A percentile compares a stretch with the other conserved stretches of the same genome.
Evolutionary conservation across 148 eudicot genomes (phyloP).

Genomic region (Amaranthus palmeri): DNA sequence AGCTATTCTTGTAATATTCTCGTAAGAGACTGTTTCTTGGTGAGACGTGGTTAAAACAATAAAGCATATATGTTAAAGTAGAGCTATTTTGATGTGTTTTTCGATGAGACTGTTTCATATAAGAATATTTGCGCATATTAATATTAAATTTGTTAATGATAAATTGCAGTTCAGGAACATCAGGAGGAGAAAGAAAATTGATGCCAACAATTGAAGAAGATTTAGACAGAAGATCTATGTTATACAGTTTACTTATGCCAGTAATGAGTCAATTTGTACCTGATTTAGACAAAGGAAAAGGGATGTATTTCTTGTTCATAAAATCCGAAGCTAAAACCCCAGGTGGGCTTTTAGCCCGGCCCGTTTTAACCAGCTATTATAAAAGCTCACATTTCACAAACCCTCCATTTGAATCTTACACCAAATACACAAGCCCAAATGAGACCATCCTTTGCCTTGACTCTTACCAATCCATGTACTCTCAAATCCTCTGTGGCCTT

Average conservation of each 20-base stretch:
- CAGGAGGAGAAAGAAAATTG: constrained; percentile 75
- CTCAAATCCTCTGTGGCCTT: constrained; percentile 74
- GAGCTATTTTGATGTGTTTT: too few relatives aligned
- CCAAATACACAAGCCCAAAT: constrained; percentile 77
- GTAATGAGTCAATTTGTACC: constrained; percentile 73
- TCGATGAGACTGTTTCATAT: not conserved
- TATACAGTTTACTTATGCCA: constrained; percentile 72
- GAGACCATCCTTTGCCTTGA: constrained; percentile 69
- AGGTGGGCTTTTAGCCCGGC: constrained; percentile 62
- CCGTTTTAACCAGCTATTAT: constrained; percentile 73
- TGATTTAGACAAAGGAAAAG: constrained; percentile 69
- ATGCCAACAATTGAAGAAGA: constrained; percentile 80
- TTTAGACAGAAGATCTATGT: constrained; percentile 49
- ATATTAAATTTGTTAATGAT: not conserved
- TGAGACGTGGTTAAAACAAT: too few relatives aligned
- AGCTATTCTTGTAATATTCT: too few relatives aligned
- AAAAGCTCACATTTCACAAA: constrained; percentile 55
- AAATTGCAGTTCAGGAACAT: constrained; percentile 63
- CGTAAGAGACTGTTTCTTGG: too few relatives aligned
- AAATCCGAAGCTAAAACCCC: constrained; percentile 79
- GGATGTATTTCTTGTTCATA: constrained; percentile 71
- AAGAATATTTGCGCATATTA: not conserved
- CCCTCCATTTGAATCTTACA: constrained; percentile 62
- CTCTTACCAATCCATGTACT: constrained; percentile 77
- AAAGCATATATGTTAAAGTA: too few relatives aligned